Percentiles rank a stretch among this genome's conserved stretches.
These are phyloP conservation scores for Striga asiatica DNA, from an alignment of 257 asterid species.

Conservation along the genomic window DNA sequence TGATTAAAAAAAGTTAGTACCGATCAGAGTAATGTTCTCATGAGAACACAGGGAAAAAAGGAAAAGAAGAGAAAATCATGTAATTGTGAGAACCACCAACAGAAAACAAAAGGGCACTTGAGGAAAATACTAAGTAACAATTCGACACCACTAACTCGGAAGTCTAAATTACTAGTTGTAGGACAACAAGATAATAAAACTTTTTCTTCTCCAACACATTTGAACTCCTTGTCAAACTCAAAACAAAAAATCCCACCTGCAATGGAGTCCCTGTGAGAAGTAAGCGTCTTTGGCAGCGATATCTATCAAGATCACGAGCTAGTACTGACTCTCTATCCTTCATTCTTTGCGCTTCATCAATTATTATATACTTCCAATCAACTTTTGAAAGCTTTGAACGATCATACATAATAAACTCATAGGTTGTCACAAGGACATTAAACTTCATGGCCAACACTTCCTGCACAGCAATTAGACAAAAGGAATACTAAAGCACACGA, in stretches of 20 bases:
- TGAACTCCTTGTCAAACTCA: background rate
- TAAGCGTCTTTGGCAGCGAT: constrained; percentile 99
- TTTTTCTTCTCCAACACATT: constrained; percentile 5
- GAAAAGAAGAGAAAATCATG: too few relatives aligned
- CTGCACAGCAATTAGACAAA: constrained; percentile 37
- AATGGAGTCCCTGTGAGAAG: constrained; percentile 98
- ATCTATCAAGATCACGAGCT: constrained; percentile 99
- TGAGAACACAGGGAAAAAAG: too few relatives aligned
- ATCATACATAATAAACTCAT: constrained; percentile 95
- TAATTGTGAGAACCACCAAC: too few relatives aligned
- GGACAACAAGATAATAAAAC: background rate
- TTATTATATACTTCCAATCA: constrained; percentile 96
- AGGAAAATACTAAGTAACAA: background rate
- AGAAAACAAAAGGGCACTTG: background rate
- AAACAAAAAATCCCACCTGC: constrained; percentile 46
- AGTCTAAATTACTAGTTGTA: background rate
- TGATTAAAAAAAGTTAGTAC: background rate
- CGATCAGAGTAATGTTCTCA: too few relatives aligned
- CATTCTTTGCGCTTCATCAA: constrained; percentile 99
- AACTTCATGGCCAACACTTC: constrained; percentile 92
- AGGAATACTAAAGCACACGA: constrained; percentile 7
- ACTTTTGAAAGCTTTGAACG: constrained; percentile 94
- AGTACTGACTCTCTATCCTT: constrained; percentile 97
- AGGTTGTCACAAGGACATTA: constrained; percentile 94
- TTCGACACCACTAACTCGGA: background rate